phyloP scores from a whole-genome alignment of 78 protist species.

The Acrasis kona region DNA sequence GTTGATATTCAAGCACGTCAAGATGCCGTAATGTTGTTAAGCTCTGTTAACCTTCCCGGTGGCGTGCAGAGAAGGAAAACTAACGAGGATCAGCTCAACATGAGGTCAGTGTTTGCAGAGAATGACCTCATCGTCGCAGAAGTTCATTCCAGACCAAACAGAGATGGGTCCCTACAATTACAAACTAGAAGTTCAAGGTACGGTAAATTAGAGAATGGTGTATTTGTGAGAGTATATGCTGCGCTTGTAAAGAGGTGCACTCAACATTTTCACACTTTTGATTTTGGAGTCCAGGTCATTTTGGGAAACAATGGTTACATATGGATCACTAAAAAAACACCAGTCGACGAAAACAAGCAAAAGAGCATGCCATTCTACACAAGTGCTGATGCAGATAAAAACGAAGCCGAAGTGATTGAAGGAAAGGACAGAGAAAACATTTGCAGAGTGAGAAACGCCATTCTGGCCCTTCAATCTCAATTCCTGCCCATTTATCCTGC shows the following conservation, averaged over 20 bases:
- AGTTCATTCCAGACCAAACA: slow-evolving; percentile 43
- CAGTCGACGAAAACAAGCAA: too few species aligned
- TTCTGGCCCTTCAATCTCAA: not conserved
- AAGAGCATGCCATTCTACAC: too few species aligned
- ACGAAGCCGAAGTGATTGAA: not conserved
- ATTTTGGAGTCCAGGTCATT: slow-evolving; percentile 64
- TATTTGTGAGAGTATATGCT: slow-evolving; percentile 40
- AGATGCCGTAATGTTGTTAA: slow-evolving; percentile 45
- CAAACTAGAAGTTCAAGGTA: slow-evolving; percentile 64
- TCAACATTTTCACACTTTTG: slow-evolving; percentile 39
- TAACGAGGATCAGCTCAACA: slow-evolving; percentile 57
- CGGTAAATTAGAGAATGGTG: slow-evolving; percentile 41
- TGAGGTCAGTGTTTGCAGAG: slow-evolving; percentile 68
- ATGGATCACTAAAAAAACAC: slow-evolving; percentile 23
- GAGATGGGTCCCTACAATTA: slow-evolving; percentile 59
- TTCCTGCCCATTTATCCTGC: slow-evolving; percentile 20
- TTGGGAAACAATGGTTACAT: slow-evolving; percentile 73
- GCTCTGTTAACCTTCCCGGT: slow-evolving; percentile 75
- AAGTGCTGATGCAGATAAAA: not conserved
- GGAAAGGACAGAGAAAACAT: not conserved
- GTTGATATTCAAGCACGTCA: slow-evolving; percentile 57
- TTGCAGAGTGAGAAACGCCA: slow-evolving; percentile 3
- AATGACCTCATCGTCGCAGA: slow-evolving; percentile 72
- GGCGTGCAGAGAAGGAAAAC: slow-evolving; percentile 72
- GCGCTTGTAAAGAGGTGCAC: slow-evolving; percentile 51